A percentile compares a stretch with the other conserved stretches of the same genome.
These are phyloP conservation scores for Erodium chrysanthum DNA, from an alignment of 441 rosid species.

Conservation along the genomic window DNA sequence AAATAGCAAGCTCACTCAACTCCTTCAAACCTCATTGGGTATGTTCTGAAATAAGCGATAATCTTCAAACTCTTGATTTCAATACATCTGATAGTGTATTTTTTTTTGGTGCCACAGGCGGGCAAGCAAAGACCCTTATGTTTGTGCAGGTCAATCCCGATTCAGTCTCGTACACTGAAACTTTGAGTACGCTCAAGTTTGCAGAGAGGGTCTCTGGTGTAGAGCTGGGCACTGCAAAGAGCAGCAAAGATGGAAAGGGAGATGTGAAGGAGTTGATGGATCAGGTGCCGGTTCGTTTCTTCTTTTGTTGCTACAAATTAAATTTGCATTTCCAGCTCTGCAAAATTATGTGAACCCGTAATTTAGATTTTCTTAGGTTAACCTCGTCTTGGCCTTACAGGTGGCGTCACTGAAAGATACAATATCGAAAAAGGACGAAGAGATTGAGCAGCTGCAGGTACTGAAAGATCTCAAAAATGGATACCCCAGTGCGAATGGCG, in stretches of 20 bases:
- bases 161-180: slow-evolving; percentile 66
- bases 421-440: slow-evolving; percentile 63
- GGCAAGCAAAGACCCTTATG: slow-evolving; percentile 94
- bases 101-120: slow-evolving; percentile 19
- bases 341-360: neutral
- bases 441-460: slow-evolving; percentile 49
- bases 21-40: slow-evolving; percentile 90
- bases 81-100: no score
- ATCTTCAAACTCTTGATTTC: no score
- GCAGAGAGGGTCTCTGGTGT: slow-evolving; percentile 95
- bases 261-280: slow-evolving; percentile 86
- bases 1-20: slow-evolving; percentile 97
- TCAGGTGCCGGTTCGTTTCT: slow-evolving; percentile 33
- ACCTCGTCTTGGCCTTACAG: slow-evolving; percentile 26
- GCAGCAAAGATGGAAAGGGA: slow-evolving; percentile 61
- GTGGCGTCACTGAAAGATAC: slow-evolving; percentile 65
- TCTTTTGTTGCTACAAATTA: neutral
- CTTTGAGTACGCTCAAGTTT: slow-evolving; percentile 77
- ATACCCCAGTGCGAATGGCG: neutral
- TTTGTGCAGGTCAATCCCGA: slow-evolving; percentile 95
- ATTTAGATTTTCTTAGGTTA: neutral
- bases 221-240: slow-evolving; percentile 81
- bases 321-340: neutral
- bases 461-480: slow-evolving; percentile 6
- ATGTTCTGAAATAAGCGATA: no score